Percentiles rank a stretch among this genome's conserved stretches.
Evolutionary conservation across 2,329 filamentous ascomycete species (phyloP).

Genomic region (Madurella fahalii): DNA sequence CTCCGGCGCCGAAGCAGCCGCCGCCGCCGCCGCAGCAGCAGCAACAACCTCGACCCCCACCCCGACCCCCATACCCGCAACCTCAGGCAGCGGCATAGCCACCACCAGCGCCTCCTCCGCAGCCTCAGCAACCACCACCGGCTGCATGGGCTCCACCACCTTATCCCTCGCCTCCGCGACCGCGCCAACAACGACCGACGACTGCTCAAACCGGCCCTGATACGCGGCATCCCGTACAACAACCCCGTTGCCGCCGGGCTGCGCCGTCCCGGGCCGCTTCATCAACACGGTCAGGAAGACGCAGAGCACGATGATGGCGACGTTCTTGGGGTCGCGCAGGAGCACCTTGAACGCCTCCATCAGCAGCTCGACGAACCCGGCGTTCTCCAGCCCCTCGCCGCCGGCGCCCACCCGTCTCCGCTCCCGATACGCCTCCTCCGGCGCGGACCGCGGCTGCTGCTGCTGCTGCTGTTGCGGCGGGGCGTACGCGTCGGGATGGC

Average conservation of each 20-base stretch:
- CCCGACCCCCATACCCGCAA: background rate
- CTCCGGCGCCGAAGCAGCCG: background rate
- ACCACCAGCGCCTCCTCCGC: background rate
- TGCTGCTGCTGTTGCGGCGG: constrained; percentile 17
- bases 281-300: constrained; percentile 42
- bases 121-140: background rate
- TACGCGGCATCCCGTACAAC: no score
- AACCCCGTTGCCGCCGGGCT: no score
- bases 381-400: constrained; percentile 29
- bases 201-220: no score
- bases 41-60: background rate
- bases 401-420: constrained; percentile 18
- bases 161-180: background rate
- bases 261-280: background rate
- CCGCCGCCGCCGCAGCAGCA: background rate
- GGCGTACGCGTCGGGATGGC: constrained; percentile 13
- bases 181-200: no score
- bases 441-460: constrained; percentile 6
- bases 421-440: background rate
- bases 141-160: background rate
- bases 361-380: constrained; percentile 51
- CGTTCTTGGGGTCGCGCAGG: constrained; percentile 55
- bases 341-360: constrained; percentile 51
- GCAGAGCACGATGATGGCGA: constrained; percentile 53
- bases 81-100: background rate